phyloP scores from a whole-genome alignment of 1,284 basidiomycete genomes.

The Vanrija humicola region DNA sequence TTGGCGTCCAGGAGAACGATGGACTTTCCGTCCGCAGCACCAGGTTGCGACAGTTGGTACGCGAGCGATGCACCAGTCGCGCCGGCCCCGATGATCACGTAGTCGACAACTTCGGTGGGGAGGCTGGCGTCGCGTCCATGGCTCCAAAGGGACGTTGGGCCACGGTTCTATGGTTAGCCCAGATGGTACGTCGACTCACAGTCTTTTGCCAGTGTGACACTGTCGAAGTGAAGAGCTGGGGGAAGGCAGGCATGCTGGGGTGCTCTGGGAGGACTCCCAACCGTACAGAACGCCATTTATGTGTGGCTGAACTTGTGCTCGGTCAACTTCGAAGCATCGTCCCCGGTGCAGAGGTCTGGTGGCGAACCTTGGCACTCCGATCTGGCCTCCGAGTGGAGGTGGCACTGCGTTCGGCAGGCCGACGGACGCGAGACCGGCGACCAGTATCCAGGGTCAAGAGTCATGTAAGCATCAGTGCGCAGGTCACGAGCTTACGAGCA shows the following conservation, averaged over 20 bases:
- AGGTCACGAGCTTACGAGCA: too few species aligned
- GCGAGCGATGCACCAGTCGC: slow-evolving; percentile 24
- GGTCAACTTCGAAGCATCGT: too few species aligned
- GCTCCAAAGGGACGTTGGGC: slow-evolving; percentile 21
- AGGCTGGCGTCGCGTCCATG: slow-evolving; percentile 18
- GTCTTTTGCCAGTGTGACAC: slow-evolving; percentile 38
- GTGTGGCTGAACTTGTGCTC: not conserved
- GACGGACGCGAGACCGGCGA: too few species aligned
- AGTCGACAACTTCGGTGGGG: slow-evolving; percentile 22
- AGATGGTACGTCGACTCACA: slow-evolving; percentile 4
- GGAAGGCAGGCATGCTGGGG: slow-evolving; percentile 28
- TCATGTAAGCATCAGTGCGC: too few species aligned
- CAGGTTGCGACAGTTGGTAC: slow-evolving; percentile 31
- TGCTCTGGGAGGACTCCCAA: too few species aligned
- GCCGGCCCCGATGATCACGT: slow-evolving; percentile 27
- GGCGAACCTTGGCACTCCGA: too few species aligned
- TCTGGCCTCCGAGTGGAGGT: too few species aligned
- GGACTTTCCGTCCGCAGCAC: slow-evolving; percentile 16
- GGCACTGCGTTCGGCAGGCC: not conserved
- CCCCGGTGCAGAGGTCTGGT: too few species aligned
- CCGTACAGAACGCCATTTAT: too few species aligned
- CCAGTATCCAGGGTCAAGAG: too few species aligned
- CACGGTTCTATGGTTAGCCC: slow-evolving; percentile 12
- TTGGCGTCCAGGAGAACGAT: slow-evolving; percentile 39
- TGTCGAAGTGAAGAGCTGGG: slow-evolving; percentile 28